These are phyloP conservation scores for Cyberlindnera misumaiensis DNA, from an alignment of 805 yeast genomes.

Conservation along the genomic window DNA sequence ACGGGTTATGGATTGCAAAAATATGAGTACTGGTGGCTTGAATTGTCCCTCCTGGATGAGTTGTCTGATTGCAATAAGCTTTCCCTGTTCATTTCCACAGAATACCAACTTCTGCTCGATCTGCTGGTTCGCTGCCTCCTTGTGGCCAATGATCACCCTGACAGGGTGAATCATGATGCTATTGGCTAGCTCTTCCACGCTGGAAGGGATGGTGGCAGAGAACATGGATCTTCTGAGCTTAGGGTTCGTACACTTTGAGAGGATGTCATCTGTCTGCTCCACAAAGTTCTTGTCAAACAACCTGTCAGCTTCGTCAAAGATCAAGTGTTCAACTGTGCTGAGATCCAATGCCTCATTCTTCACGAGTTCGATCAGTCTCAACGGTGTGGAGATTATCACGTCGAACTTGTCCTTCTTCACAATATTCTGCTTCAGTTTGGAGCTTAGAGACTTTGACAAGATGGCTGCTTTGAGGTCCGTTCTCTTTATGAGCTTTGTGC, in stretches of 20 bases:
- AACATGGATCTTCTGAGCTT: conserved; percentile 63
- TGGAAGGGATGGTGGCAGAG: conserved; percentile 93
- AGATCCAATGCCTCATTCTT: conserved; percentile 55
- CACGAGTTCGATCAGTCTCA: conserved; percentile 76
- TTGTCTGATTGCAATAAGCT: conserved; percentile 83
- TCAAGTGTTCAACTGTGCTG: conserved; percentile 59
- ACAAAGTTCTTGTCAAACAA: conserved; percentile 81
- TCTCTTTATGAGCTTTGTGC: conserved; percentile 44
- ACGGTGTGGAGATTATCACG: conserved; percentile 80
- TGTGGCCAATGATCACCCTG: conserved; percentile 84
- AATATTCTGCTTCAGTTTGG: conserved; percentile 56
- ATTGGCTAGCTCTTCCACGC: conserved; percentile 82
- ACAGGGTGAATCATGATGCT: conserved; percentile 72
- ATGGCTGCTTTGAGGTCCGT: conserved; percentile 49
- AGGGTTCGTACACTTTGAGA: conserved; percentile 40
- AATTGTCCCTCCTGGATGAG: conserved; percentile 78
- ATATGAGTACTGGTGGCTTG: conserved; percentile 88
- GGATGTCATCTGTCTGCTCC: conserved; percentile 83
- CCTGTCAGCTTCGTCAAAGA: conserved; percentile 95
- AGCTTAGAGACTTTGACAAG: conserved; percentile 64
- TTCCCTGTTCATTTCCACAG: conserved; percentile 96
- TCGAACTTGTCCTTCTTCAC: conserved; percentile 63
- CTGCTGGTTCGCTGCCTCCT: conserved; percentile 82
- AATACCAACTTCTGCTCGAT: conserved; percentile 79
- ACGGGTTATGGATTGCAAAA: conserved; percentile 84